Evolutionary conservation across 2,329 filamentous ascomycete species (phyloP), one percentile per base, ranked within the genome.

Genomic region (Colletotrichum falcatum): DNA sequence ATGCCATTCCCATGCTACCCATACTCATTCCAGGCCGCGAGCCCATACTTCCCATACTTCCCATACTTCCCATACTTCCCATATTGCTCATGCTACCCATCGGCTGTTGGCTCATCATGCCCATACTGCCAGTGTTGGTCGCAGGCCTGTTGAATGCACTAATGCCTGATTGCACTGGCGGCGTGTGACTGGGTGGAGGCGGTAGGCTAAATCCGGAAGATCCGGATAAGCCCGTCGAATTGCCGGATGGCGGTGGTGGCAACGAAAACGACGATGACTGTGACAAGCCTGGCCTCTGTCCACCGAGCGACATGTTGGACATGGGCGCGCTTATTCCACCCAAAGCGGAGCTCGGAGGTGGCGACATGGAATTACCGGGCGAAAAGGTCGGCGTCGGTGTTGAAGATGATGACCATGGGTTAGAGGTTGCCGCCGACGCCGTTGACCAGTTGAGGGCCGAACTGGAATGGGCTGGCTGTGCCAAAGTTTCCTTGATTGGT

Each of bases 251-350:
- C 1, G 88, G 87, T 5, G 88, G 88, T 8, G 89, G 83, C 20
- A 90, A 79, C 1, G 89, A 89, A 76, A 90, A 90, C 0, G 88
- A 86, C 3, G 85, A 83, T 14, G 80, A 79, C 44, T 77, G 75
- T 30, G 71, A 77, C 65, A 83, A 74, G 16, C 77, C 68, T 1
- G 81, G 82, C 63, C 82, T 79, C 56, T 81, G 77, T 68, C 85
- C 84, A 62, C 81, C 81, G 58, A 89, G 79, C 1, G 83, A 85
- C 77, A 89, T 79, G 65, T 75, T 84, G 14, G 82, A 81, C 84
- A 89, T 85, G 42, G 83, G 81, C 23, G 79, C 79, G 60, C 74
- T 78, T 73, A 87, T 78, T 68, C 76, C 76, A 67, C 81, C 79
- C 28, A 81, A 76, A 18, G 80, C 79, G 16, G 80, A 78, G 58